Conservation (phyloP, 768 basidiomycete species). For the Xerocomellus amylosporus region DNA sequence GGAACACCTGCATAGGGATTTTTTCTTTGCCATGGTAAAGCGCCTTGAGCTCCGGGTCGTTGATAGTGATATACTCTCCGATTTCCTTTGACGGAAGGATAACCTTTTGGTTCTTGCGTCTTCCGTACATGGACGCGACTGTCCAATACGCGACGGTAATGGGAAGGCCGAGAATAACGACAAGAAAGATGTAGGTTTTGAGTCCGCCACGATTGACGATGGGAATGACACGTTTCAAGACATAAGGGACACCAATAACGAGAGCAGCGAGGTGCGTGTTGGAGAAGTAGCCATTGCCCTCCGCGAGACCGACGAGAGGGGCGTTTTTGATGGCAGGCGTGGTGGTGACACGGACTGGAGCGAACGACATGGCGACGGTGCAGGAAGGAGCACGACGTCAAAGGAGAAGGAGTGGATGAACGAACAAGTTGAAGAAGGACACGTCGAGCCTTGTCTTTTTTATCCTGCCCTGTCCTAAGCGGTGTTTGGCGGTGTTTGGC, state of each 20-base stretch:
- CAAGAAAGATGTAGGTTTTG: constrained; percentile 81
- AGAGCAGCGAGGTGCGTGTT: constrained; percentile 76
- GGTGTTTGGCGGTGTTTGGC: constrained; percentile 22
- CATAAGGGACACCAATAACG: constrained; percentile 77
- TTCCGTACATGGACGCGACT: constrained; percentile 76
- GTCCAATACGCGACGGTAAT: constrained; percentile 87
- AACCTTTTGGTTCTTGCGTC: constrained; percentile 82
- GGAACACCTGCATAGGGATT: constrained; percentile 96
- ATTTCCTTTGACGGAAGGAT: constrained; percentile 79
- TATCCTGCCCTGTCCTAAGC: constrained; percentile 8
- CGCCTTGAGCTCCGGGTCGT: constrained; percentile 75
- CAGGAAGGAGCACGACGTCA: constrained; percentile 5
- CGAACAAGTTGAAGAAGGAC: constrained; percentile 8
- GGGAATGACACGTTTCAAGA: constrained; percentile 80
- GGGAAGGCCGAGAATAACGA: constrained; percentile 71
- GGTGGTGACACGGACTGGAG: constrained; percentile 58
- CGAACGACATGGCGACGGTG: constrained; percentile 38
- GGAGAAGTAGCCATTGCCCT: constrained; percentile 83
- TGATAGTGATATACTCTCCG: constrained; percentile 88
- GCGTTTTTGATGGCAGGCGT: constrained; percentile 82
- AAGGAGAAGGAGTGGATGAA: constrained; percentile 17
- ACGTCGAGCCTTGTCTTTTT: constrained; percentile 9
- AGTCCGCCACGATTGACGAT: constrained; percentile 81
- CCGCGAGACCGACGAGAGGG: constrained; percentile 74
- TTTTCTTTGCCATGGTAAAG: constrained; percentile 83